These are phyloP conservation scores for Acacia confusa DNA, from an alignment of 306 rosid species.

Conservation along the genomic window DNA sequence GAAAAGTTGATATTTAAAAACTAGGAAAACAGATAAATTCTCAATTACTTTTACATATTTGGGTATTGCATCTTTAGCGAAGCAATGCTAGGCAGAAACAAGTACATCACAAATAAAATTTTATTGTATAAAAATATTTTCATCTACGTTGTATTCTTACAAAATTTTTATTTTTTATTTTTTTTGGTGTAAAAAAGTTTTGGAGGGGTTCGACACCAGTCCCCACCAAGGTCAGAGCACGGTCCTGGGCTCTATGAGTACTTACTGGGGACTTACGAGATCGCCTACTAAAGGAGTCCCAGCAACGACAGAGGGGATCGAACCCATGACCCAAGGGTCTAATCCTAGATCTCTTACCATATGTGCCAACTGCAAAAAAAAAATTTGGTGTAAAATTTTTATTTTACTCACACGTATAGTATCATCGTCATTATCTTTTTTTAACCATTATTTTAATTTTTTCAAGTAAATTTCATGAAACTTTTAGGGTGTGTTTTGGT, in stretches of 20 bases:
- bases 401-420: neutral
- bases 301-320: no score
- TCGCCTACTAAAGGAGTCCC: no score
- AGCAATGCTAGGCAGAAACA: neutral
- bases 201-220: no score
- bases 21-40: neutral
- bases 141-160: neutral
- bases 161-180: neutral
- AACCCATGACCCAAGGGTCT: no score
- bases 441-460: neutral
- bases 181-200: no score
- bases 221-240: no score
- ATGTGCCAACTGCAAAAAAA: no score
- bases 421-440: neutral
- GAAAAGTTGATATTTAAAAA: neutral
- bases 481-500: no score
- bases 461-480: neutral
- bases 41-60: neutral
- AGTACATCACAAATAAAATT: neutral
- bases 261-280: no score
- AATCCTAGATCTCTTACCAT: no score
- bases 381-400: no score
- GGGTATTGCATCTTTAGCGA: neutral
- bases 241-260: no score
- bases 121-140: neutral